Evolutionary conservation across 345 rosid species (phyloP).

Genomic region (Salix caprea): DNA sequence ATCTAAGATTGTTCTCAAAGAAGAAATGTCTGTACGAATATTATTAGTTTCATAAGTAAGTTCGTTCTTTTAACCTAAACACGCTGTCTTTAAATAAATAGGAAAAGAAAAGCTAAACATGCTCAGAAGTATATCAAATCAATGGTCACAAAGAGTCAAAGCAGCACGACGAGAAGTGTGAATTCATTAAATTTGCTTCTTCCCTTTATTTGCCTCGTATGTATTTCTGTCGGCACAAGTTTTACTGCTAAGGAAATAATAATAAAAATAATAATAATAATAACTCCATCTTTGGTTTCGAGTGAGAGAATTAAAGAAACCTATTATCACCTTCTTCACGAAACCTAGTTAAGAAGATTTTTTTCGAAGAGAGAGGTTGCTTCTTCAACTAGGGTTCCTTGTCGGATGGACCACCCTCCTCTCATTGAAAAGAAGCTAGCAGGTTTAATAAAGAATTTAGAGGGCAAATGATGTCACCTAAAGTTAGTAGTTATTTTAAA

Average conservation of each 20-base stretch:
- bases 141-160: slow-evolving; percentile 33
- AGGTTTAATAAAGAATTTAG: slow-evolving; percentile 26
- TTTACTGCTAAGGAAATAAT: slow-evolving; percentile 17
- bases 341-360: slow-evolving; percentile 13
- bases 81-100: not conserved
- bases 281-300: not conserved
- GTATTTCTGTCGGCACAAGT: slow-evolving; percentile 26
- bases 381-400: slow-evolving; percentile 53
- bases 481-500: not conserved
- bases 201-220: slow-evolving; percentile 24
- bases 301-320: not conserved
- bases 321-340: slow-evolving; percentile 21
- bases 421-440: slow-evolving; percentile 18
- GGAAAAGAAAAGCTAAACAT: not conserved
- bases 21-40: not conserved
- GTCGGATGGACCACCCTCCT: slow-evolving; percentile 38
- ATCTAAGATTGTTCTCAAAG: not conserved
- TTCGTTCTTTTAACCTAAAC: slow-evolving; percentile 39
- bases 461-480: slow-evolving; percentile 39
- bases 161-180: slow-evolving; percentile 14
- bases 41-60: slow-evolving; percentile 11
- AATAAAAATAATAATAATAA: not conserved
- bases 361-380: slow-evolving; percentile 30
- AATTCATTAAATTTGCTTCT: not conserved
- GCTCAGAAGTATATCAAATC: slow-evolving; percentile 26